Percentiles rank a stretch among this genome's conserved stretches.
Conservation (phyloP, 2,329 filamentous ascomycete species). For the Trichoderma arundinaceum region DNA sequence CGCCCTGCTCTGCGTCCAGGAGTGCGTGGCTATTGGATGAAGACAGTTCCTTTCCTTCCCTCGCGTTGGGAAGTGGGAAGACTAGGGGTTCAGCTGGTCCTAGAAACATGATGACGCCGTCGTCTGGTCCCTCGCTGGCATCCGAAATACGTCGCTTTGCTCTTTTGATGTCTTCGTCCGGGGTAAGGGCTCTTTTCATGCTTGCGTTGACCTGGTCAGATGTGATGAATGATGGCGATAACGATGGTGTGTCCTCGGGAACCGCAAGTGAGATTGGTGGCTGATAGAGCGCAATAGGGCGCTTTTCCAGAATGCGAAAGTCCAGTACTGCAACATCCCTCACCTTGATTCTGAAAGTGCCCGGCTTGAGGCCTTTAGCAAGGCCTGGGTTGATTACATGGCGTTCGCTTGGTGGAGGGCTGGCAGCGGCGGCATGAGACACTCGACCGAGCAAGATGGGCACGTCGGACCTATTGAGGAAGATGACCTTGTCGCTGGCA, state of each 20-base stretch:
- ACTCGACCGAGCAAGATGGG: constrained; percentile 57
- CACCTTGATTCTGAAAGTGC: constrained; percentile 63
- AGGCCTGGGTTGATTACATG: constrained; percentile 52
- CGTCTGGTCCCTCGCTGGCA: constrained; percentile 45
- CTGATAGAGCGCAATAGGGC: constrained; percentile 51
- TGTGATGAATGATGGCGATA: constrained; percentile 40
- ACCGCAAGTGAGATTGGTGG: constrained; percentile 40
- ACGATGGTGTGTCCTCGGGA: constrained; percentile 35
- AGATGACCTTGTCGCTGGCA: constrained; percentile 62
- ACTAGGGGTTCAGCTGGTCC: constrained; percentile 57
- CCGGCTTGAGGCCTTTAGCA: constrained; percentile 56
- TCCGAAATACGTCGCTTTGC: constrained; percentile 51
- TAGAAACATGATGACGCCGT: constrained; percentile 62
- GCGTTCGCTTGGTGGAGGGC: constrained; percentile 49
- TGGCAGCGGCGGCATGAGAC: constrained; percentile 49
- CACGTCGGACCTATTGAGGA: constrained; percentile 60
- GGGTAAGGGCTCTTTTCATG: constrained; percentile 57
- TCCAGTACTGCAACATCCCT: constrained; percentile 58
- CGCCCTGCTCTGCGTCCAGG: constrained; percentile 56
- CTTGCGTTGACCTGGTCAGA: constrained; percentile 48
- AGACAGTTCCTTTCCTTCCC: constrained; percentile 55
- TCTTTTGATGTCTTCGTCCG: constrained; percentile 51
- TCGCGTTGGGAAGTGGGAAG: constrained; percentile 56
- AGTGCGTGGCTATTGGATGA: constrained; percentile 56
- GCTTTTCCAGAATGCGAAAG: constrained; percentile 63